A percentile compares a stretch with the other conserved stretches of the same genome.
These are phyloP conservation scores for Ganoderma resinaceum DNA, from an alignment of 1,284 basidiomycete species.

Conservation along the genomic window DNA sequence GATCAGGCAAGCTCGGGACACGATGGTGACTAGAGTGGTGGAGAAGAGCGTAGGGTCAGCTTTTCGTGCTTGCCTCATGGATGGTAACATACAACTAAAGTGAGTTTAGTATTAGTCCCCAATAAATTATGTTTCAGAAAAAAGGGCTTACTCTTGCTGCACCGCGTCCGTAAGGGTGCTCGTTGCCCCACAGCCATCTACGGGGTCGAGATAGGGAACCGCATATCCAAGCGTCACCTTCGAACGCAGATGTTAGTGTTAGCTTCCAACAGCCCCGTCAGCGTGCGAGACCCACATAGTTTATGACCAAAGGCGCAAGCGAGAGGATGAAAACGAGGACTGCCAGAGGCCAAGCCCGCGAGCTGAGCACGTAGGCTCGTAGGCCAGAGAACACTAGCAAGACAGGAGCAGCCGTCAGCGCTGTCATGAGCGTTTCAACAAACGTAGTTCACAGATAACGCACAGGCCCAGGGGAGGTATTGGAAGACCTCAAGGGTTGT, in stretches of 20 bases:
- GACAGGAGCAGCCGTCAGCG: background rate
- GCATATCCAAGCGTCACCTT: constrained; percentile 1
- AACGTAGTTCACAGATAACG: background rate
- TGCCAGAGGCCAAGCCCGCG: background rate
- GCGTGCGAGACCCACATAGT: constrained; percentile 1
- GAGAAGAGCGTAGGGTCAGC: background rate
- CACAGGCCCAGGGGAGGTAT: constrained; percentile 15
- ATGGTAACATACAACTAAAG: constrained; percentile 1
- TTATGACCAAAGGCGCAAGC: constrained; percentile 2
- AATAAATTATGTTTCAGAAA: background rate
- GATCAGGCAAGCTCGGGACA: constrained; percentile 6
- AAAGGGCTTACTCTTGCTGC: constrained; percentile 3
- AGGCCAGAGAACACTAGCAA: constrained; percentile 8
- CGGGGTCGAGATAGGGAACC: background rate
- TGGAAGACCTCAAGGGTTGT: constrained; percentile 5
- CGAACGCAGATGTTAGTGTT: too few relatives aligned
- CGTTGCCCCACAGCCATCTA: background rate
- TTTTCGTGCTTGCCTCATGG: too few relatives aligned
- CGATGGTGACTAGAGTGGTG: constrained; percentile 6
- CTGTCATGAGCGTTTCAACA: too few relatives aligned
- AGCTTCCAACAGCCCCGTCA: background rate
- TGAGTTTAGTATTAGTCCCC: background rate
- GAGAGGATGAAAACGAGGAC: constrained; percentile 2
- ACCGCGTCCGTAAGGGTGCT: background rate
- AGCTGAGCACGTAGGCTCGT: constrained; percentile 12